Evolutionary conservation across 83 land plant species (phyloP), one percentile per base, ranked within the genome.

Genomic region (Larix sibirica): DNA sequence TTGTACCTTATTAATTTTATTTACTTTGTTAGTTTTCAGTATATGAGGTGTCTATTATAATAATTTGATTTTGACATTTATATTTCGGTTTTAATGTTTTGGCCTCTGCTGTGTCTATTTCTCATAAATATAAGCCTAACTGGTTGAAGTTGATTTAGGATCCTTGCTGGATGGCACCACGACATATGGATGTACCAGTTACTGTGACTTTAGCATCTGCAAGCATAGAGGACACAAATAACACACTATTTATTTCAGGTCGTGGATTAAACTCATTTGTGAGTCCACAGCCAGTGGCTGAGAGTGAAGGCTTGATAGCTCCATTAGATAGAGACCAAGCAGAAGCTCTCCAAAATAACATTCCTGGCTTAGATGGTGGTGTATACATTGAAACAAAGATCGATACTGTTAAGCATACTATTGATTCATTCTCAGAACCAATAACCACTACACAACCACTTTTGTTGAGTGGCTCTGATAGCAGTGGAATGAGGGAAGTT

Each of bases 401-500:
- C 9, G 79, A 54, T 44, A 76, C 31, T 24, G 33, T 1, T 2
- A 50, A 76, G 8, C 20, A 47, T 13, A 76, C 24, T 76, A 21
- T 13, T 50, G 28, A 40, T 42, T 76, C 60, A 50, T 54, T 26
- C 24, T 47, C 74, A 69, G 44, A 2, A 69, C 74, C 74, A 20
- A 38, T 36, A 42, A 69, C 74, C 17, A 33, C 74, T 6, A 69
- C 74, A 36, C 74, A 36, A 17, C 36, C 36, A 18, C 6, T 36
- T 36, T 7, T 76, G 26, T 47, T 76, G 78, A n/a, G 12, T 76
- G 56, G 31, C 31, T 76, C 79, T 23, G 47, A 76, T 50, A 68
- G 64, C 9, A 82, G 31, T 44, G 86, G 81, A 16, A 76, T 68
- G 4, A 14, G 38, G 20, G 82, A 73, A 81, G 79, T 86, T 80